Evolutionary conservation across 106 monocot species (phyloP).

Genomic region (Dioscorea dumetorum): DNA sequence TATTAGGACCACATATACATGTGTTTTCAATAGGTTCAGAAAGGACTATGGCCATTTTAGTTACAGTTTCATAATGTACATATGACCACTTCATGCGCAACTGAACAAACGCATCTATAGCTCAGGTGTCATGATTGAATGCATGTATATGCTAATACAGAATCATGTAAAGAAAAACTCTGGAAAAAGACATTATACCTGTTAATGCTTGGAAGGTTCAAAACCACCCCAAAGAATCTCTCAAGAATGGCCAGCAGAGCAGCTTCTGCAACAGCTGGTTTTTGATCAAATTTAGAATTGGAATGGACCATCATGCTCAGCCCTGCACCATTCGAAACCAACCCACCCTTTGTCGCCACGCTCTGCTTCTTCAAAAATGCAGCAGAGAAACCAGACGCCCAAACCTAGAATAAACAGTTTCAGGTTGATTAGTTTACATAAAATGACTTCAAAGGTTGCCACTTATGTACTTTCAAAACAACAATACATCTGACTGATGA

Average conservation of each 20-base stretch:
- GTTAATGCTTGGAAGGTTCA: slow-evolving; percentile 86
- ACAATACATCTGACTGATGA: no score
- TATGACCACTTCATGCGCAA: no score
- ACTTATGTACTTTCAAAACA: no score
- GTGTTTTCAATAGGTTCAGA: no score
- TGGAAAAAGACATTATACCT: slow-evolving; percentile 30
- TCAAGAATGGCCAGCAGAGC: slow-evolving; percentile 56
- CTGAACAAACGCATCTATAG: no score
- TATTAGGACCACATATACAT: no score
- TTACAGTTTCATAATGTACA: no score
- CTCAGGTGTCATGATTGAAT: no score
- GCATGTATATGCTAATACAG: no score
- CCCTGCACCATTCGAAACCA: slow-evolving; percentile 8
- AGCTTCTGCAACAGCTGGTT: slow-evolving; percentile 50
- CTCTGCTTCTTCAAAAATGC: slow-evolving; percentile 88
- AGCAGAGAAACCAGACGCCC: slow-evolving; percentile 97
- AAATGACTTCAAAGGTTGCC: no score
- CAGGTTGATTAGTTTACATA: no score
- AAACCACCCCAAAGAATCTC: slow-evolving; percentile 75
- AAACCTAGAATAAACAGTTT: slow-evolving; percentile 44
- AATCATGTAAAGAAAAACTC: neutral
- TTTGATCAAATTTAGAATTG: slow-evolving; percentile 21
- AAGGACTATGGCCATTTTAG: no score
- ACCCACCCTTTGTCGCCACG: slow-evolving; percentile 52
- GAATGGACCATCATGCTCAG: slow-evolving; percentile 9